Evolutionary conservation across 2,329 filamentous ascomycete genomes (phyloP).

Genomic region (Aspergillus novoparasiticus): DNA sequence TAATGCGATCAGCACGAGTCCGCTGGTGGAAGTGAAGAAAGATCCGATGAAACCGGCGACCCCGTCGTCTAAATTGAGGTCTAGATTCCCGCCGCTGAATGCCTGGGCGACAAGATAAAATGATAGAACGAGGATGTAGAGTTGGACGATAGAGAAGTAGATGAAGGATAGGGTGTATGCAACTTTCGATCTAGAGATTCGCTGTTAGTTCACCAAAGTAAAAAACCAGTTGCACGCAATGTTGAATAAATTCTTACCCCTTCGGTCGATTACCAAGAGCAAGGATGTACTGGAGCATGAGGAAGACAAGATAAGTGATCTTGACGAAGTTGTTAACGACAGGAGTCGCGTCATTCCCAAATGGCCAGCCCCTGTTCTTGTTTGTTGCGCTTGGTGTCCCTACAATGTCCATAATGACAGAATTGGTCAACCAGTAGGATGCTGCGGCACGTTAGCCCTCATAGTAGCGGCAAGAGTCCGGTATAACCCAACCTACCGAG

Average conservation of each 20-base stretch:
- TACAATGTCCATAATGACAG: slow-evolving; percentile 96
- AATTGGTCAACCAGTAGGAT: slow-evolving; percentile 96
- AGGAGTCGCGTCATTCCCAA: slow-evolving; percentile 82
- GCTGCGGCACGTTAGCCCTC: slow-evolving; percentile 54
- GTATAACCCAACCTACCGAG: slow-evolving; percentile 47
- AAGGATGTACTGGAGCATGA: slow-evolving; percentile 93
- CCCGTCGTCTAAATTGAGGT: slow-evolving; percentile 67
- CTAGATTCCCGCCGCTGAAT: slow-evolving; percentile 63
- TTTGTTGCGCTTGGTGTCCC: slow-evolving; percentile 65
- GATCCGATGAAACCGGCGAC: slow-evolving; percentile 69
- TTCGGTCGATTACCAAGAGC: slow-evolving; percentile 96
- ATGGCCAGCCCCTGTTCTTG: slow-evolving; percentile 75
- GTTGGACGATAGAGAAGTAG: slow-evolving; percentile 89
- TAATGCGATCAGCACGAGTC: slow-evolving; percentile 92
- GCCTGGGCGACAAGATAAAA: slow-evolving; percentile 83
- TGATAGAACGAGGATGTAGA: slow-evolving; percentile 86
- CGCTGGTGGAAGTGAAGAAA: slow-evolving; percentile 81
- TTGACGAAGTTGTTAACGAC: slow-evolving; percentile 89
- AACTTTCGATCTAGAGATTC: neutral
- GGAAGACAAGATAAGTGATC: slow-evolving; percentile 87
- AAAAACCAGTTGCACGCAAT: no score
- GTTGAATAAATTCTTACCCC: slow-evolving; percentile 55
- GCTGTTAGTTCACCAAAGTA: neutral
- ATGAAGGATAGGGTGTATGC: slow-evolving; percentile 66
- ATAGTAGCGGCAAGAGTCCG: neutral